Evolutionary conservation across 495 filamentous ascomycete genomes (phyloP), one percentile per base, ranked within the genome.

Genomic region (Parathielavia appendiculata): DNA sequence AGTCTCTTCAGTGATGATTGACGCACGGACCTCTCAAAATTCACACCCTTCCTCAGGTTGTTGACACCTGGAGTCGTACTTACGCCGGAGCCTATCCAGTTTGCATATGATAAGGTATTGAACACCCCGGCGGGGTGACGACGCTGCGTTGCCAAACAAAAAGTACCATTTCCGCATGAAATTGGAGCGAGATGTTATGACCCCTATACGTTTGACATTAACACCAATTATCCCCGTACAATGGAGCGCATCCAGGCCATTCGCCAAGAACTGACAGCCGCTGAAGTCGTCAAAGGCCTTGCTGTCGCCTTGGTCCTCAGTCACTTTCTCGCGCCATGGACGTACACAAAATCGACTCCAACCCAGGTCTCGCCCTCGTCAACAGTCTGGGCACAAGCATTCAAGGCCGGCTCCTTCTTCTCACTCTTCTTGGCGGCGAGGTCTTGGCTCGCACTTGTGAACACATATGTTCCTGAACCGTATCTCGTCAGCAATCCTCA

Each of bases 391-490:
- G 17, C 20, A 7, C 26, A 36, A 0, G 41, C 12, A 0, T 20
- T 58, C 38, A 60, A 58, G 0, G 13, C 38, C 11, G 30, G 26
- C 16, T 56, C 56, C 4, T 59, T 67, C 10, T 58, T 58, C 13
- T 30, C 51, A 11, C 16, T 72, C n/a, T 64, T 51, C 34, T 34
- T 64, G 5, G 49, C 64, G 1, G 59, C 59, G 11, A 43, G 58
- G 2, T 49, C 44, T 0, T 73, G 71, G 80, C 62, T 76, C 11
- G 60, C 61, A 12, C 52, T 74, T 8, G 77, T 81, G 10, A 71
- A 68, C 32, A 54, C 72, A 54, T 61, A 75, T 61, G 86, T 90
- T 43, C 83, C 88, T 35, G 86, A 92, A 51, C 89, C 92, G 11
- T 97, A 97, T 69, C 78, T 96, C 14, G 87, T 90, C 70, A 50